Conservation (phyloP, 495 filamentous ascomycete genomes). For the Wilcoxina mikolae region DNA sequence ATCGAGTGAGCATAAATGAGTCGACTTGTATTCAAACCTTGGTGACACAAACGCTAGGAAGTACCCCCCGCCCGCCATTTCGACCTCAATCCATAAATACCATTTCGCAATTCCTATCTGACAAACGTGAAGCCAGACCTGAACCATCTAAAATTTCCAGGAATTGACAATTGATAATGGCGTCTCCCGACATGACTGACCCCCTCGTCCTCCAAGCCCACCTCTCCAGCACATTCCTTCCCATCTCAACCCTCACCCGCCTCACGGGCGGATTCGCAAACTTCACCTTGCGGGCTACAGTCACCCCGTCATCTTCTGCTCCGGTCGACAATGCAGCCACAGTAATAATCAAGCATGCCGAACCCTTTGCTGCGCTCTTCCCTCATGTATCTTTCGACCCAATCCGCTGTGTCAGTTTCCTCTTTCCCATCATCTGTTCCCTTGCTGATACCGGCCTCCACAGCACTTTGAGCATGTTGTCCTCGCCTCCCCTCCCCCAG, state of each 20-base stretch:
- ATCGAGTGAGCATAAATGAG: no score
- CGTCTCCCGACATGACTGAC: no score
- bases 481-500: background rate
- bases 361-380: background rate
- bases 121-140: no score
- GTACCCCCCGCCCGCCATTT: no score
- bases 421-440: background rate
- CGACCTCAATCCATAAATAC: no score
- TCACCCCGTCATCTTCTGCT: background rate
- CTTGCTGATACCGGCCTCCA: background rate
- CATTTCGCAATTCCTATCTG: no score
- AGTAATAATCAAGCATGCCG: constrained; percentile 2
- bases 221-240: background rate
- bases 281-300: background rate
- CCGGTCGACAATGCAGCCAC: background rate
- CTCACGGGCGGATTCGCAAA: constrained; percentile 1
- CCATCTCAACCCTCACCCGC: background rate
- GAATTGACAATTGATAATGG: no score
- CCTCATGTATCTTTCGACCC: background rate
- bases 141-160: no score
- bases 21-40: no score
- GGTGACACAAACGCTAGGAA: no score
- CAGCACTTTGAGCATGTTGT: background rate
- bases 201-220: background rate
- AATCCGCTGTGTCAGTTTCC: background rate